These are phyloP conservation scores for Debaryomyces coudertii DNA, from an alignment of 1,139 yeast species.

Conservation along the genomic window DNA sequence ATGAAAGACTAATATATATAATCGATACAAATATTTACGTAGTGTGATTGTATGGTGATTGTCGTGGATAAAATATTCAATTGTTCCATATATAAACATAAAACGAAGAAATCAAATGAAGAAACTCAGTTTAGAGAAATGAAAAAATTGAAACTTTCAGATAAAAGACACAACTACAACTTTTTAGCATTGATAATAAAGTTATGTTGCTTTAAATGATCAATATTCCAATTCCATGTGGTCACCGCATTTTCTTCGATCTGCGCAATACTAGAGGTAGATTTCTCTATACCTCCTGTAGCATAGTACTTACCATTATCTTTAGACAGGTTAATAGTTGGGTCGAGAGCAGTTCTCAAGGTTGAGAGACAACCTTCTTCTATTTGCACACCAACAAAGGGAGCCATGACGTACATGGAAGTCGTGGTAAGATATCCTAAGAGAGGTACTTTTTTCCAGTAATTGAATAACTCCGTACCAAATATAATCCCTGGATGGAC, in stretches of 20 bases:
- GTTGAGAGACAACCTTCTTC: slow-evolving; percentile 44
- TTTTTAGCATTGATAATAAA: slow-evolving; percentile 13
- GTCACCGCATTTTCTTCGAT: slow-evolving; percentile 25
- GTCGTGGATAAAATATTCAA: too few species aligned
- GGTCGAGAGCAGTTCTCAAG: slow-evolving; percentile 40
- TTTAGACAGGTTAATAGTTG: slow-evolving; percentile 35
- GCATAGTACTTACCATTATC: slow-evolving; percentile 73
- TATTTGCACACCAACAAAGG: slow-evolving; percentile 28
- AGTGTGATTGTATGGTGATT: too few species aligned
- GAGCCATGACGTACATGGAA: slow-evolving; percentile 19
- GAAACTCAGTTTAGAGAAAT: too few species aligned
- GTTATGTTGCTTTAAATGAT: slow-evolving; percentile 28
- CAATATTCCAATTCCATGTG: slow-evolving; percentile 37
- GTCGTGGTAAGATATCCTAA: slow-evolving; percentile 25
- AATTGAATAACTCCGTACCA: slow-evolving; percentile 38
- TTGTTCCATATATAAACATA: too few species aligned
- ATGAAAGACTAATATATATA: too few species aligned
- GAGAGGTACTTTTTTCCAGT: slow-evolving; percentile 33
- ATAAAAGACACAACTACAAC: background rate
- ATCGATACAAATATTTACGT: too few species aligned
- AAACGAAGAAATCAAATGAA: too few species aligned
- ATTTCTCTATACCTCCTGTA: slow-evolving; percentile 57
- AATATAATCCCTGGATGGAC: slow-evolving; percentile 47
- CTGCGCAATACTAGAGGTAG: slow-evolving; percentile 35
- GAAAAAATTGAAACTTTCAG: too few species aligned